phyloP scores from a whole-genome alignment of 2,329 filamentous ascomycete genomes.

The Penicillium freii region DNA sequence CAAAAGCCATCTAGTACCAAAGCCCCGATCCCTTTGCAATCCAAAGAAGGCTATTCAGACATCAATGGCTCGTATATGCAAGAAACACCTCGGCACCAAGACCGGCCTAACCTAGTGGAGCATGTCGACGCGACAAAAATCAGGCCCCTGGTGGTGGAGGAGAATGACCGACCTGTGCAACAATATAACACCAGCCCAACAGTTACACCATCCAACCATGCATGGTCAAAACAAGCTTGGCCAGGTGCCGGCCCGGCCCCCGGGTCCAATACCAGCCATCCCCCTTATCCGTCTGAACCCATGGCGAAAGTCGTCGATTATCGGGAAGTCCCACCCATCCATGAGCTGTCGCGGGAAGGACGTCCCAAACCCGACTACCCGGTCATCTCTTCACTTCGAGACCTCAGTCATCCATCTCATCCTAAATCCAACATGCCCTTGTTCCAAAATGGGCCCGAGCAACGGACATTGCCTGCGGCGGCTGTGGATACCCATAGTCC shows the following conservation, averaged over 20 bases:
- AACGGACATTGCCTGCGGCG: slow-evolving; percentile 35
- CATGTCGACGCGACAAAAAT: slow-evolving; percentile 47
- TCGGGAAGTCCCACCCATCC: slow-evolving; percentile 42
- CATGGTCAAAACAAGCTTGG: slow-evolving; percentile 44
- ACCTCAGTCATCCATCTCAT: slow-evolving; percentile 38
- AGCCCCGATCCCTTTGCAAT: slow-evolving; percentile 71
- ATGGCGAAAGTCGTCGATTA: slow-evolving; percentile 39
- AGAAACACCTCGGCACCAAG: slow-evolving; percentile 40
- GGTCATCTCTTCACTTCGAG: slow-evolving; percentile 42
- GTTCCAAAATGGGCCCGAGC: slow-evolving; percentile 39
- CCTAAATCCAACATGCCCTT: slow-evolving; percentile 38
- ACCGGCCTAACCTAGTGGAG: slow-evolving; percentile 36
- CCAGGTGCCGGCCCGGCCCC: slow-evolving; percentile 17
- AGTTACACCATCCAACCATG: slow-evolving; percentile 31
- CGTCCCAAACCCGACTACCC: slow-evolving; percentile 42
- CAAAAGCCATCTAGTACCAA: slow-evolving; percentile 72
- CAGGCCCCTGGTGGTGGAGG: slow-evolving; percentile 48
- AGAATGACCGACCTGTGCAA: slow-evolving; percentile 39
- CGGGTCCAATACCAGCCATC: slow-evolving; percentile 27
- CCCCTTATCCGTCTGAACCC: slow-evolving; percentile 40
- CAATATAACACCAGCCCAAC: slow-evolving; percentile 45
- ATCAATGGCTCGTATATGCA: slow-evolving; percentile 38
- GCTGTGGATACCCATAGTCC: slow-evolving; percentile 42
- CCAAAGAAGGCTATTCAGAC: slow-evolving; percentile 64
- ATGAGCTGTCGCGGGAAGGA: slow-evolving; percentile 40